phyloP scores from a whole-genome alignment of 768 basidiomycete species.

The Clavulina sp. region DNA sequence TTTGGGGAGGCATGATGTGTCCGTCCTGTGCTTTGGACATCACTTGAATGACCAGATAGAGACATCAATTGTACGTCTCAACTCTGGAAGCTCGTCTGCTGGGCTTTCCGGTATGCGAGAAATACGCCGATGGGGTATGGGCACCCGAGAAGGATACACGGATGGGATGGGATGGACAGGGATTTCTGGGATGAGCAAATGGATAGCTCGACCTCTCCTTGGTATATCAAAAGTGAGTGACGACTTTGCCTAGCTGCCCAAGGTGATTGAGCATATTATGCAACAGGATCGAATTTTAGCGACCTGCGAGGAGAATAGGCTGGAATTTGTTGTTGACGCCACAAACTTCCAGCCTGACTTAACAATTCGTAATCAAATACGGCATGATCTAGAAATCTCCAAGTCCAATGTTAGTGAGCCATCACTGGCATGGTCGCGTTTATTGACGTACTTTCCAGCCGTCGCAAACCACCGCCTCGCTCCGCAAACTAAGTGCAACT shows the following conservation, averaged over 20 bases:
- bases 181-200: constrained; percentile 40
- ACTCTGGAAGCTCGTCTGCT: constrained; percentile 15
- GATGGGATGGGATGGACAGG: constrained; percentile 28
- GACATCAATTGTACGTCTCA: constrained; percentile 47
- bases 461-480: no score
- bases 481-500: no score
- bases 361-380: constrained; percentile 56
- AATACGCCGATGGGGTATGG: constrained; percentile 68
- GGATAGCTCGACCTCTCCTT: constrained; percentile 58
- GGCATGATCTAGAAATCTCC: constrained; percentile 25
- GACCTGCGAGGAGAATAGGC: constrained; percentile 45
- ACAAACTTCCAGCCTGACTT: constrained; percentile 61
- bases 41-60: constrained; percentile 77
- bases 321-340: constrained; percentile 45
- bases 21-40: constrained; percentile 47
- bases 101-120: constrained; percentile 41
- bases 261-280: background rate
- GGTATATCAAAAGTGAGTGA: constrained; percentile 42
- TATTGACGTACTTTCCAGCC: background rate
- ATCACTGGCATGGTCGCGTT: background rate
- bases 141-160: constrained; percentile 17
- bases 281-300: constrained; percentile 61
- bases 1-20: constrained; percentile 24
- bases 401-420: no score
- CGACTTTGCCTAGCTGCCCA: constrained; percentile 1